Conservation (phyloP, 805 yeast species). For the Tetrapisispora taiwanensis region DNA sequence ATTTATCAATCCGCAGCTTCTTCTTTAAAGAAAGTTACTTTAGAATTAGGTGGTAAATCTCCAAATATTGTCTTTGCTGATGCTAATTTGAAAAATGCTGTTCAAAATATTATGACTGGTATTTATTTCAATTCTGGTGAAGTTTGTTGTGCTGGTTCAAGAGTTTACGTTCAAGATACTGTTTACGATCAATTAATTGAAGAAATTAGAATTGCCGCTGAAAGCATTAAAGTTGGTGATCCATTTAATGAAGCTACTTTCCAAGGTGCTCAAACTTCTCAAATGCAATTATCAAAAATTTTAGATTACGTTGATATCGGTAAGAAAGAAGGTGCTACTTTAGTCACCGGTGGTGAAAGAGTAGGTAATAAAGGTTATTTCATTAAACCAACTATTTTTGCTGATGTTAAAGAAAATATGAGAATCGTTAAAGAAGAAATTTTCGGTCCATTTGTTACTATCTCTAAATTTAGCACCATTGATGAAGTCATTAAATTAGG, state of each 20-base stretch:
- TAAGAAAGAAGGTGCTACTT: slow-evolving; percentile 55
- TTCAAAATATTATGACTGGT: slow-evolving; percentile 60
- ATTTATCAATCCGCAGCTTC: slow-evolving; percentile 66
- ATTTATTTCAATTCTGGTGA: slow-evolving; percentile 86
- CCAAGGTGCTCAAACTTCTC: slow-evolving; percentile 71
- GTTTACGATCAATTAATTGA: slow-evolving; percentile 57
- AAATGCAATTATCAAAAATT: slow-evolving; percentile 55
- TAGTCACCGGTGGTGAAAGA: slow-evolving; percentile 77
- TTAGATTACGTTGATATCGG: slow-evolving; percentile 55
- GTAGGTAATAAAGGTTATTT: slow-evolving; percentile 61
- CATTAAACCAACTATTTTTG: slow-evolving; percentile 75
- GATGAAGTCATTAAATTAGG: slow-evolving; percentile 70
- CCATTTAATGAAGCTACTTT: slow-evolving; percentile 62
- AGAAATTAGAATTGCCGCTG: slow-evolving; percentile 42
- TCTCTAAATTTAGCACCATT: slow-evolving; percentile 57
- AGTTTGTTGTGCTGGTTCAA: slow-evolving; percentile 87
- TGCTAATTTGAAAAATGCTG: slow-evolving; percentile 57
- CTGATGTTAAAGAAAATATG: slow-evolving; percentile 67
- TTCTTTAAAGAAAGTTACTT: slow-evolving; percentile 66
- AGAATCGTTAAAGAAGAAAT: slow-evolving; percentile 79
- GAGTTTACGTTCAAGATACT: slow-evolving; percentile 69
- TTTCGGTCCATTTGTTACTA: slow-evolving; percentile 81
- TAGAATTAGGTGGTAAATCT: slow-evolving; percentile 86
- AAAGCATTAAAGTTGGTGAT: slow-evolving; percentile 56
- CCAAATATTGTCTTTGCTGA: slow-evolving; percentile 77